Conservation (phyloP, 148 eudicot genomes). For the Camellia granthamiana region DNA sequence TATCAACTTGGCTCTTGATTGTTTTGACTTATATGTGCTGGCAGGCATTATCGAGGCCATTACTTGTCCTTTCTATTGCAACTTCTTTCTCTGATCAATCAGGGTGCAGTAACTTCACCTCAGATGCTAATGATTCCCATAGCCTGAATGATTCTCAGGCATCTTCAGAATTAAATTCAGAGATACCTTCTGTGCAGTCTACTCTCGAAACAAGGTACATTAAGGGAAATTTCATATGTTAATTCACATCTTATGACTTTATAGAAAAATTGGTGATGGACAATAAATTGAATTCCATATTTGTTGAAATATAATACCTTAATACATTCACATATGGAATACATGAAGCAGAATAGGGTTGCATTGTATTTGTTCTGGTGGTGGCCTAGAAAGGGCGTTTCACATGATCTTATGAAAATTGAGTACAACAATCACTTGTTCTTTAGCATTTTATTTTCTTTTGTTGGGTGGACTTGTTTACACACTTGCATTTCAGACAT, state of each 20-base stretch:
- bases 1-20: conserved; percentile 11
- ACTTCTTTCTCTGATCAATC: conserved; percentile 57
- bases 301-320: too few species aligned
- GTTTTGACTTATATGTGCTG: not conserved
- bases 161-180: conserved; percentile 32
- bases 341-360: not conserved
- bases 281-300: not conserved
- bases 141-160: conserved; percentile 29
- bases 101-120: conserved; percentile 18
- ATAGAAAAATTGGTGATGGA: not conserved
- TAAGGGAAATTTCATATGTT: not conserved
- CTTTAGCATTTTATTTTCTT: not conserved
- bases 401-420: not conserved
- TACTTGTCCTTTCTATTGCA: conserved; percentile 71
- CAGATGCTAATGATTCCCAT: conserved; percentile 45
- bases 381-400: not conserved
- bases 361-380: not conserved
- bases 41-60: conserved; percentile 79
- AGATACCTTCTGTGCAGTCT: conserved; percentile 35
- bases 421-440: not conserved
- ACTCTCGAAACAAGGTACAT: conserved; percentile 43
- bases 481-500: too few species aligned
- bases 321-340: not conserved
- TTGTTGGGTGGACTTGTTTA: too few species aligned
- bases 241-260: not conserved